Evolutionary conservation across 768 basidiomycete genomes (phyloP).

Genomic region (Pulveroboletus ravenelii): DNA sequence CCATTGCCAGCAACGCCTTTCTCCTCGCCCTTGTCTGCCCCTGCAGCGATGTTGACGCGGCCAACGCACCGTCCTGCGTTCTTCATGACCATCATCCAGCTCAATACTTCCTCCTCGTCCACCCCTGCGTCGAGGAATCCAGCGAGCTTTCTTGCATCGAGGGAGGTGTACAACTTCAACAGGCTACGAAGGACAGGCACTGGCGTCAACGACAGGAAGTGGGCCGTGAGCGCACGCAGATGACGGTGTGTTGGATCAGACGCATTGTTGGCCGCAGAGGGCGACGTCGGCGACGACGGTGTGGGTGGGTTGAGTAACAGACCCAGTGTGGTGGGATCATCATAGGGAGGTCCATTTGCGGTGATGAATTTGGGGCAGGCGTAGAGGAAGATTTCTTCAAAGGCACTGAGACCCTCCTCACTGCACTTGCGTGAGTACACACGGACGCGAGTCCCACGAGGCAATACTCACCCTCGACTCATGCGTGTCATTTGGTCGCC

Average conservation of each 20-base stretch:
- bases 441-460: not conserved
- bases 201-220: slow-evolving; percentile 68
- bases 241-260: slow-evolving; percentile 80
- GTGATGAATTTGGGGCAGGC: slow-evolving; percentile 97
- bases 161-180: slow-evolving; percentile 91
- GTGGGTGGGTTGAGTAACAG: slow-evolving; percentile 39
- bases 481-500: slow-evolving; percentile 89
- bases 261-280: slow-evolving; percentile 15
- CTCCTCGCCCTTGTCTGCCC: slow-evolving; percentile 36
- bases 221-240: slow-evolving; percentile 76
- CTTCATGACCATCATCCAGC: slow-evolving; percentile 97
- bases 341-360: slow-evolving; percentile 92
- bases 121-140: slow-evolving; percentile 72
- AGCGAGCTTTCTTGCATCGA: slow-evolving; percentile 88
- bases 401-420: slow-evolving; percentile 55
- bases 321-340: slow-evolving; percentile 62
- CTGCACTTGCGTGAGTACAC: slow-evolving; percentile 29
- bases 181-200: slow-evolving; percentile 87
- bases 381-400: slow-evolving; percentile 71
- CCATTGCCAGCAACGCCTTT: slow-evolving; percentile 8
- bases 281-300: slow-evolving; percentile 30
- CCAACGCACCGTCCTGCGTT: slow-evolving; percentile 74
- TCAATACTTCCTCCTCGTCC: slow-evolving; percentile 91
- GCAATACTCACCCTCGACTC: slow-evolving; percentile 63
- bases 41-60: slow-evolving; percentile 37